These are phyloP conservation scores for Calonectria pteridis DNA, from an alignment of 2,329 filamentous ascomycete species.

Conservation along the genomic window DNA sequence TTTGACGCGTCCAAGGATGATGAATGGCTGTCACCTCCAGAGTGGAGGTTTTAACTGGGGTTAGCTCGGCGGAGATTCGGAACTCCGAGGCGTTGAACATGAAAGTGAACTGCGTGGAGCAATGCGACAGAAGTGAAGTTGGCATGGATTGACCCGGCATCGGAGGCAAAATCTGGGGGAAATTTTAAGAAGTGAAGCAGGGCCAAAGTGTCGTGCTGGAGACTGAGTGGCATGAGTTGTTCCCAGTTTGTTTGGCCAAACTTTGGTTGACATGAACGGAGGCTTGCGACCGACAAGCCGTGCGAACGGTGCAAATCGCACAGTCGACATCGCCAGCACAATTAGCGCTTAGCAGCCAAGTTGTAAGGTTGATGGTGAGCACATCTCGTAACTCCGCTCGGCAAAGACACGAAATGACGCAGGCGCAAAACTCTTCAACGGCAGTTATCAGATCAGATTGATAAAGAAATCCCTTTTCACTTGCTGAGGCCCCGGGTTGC, in stretches of 20 bases:
- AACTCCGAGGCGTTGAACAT: constrained; percentile 4
- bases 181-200: background rate
- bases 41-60: constrained; percentile 4
- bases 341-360: constrained; percentile 1
- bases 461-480: constrained; percentile 51
- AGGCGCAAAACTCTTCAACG: constrained; percentile 42
- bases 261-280: background rate
- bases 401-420: constrained; percentile 33
- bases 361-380: background rate
- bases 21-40: background rate
- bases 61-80: constrained; percentile 5
- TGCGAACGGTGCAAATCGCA: background rate
- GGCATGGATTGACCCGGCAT: background rate
- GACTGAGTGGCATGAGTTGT: background rate
- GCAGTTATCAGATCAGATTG: constrained; percentile 57
- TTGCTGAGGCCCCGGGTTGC: constrained; percentile 43
- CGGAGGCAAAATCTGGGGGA: background rate
- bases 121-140: background rate
- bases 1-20: background rate
- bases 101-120: background rate
- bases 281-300: background rate
- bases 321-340: background rate
- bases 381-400: constrained; percentile 51
- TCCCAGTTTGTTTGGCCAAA: background rate
- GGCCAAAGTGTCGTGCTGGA: background rate